Base-by-base conservation (phyloP, 1,284 basidiomycete genomes). In the Ustilago sp. region DNA sequence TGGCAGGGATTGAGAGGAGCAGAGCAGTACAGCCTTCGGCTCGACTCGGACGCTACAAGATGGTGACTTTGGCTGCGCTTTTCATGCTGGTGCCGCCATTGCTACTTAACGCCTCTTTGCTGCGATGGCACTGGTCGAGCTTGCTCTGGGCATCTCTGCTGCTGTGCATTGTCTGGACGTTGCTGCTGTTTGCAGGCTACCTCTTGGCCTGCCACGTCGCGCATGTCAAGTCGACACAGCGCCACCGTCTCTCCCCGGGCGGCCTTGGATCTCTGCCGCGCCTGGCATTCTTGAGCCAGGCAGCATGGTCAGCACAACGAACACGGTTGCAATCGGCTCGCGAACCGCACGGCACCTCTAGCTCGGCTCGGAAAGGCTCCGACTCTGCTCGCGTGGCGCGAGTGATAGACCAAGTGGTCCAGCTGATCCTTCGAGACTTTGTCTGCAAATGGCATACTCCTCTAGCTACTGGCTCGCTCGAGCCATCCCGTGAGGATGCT, bases 401-500 rank as follows among this genome's bases (percentile, higher is more conserved):
- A 11, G 65, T 65, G 12, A 51, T 64, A 8, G 70, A 80, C 36
- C 41, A 67, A 1, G 56, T 83, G 6, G 54, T 81, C 31, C 47
- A 56, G 36, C 63, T 80, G 9, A 74, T 80, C 35, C 54, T 83
- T n/a, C 76, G 80, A 31, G 81, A 83, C 66, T 83, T 83, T 74
- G 72, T 83, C 28, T n/a, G 52, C 53, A 75, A 69, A 19, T 83
- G 81, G 81, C 81, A 83, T 38, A 77, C 66, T 15, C 69, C 74
- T 3, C 51, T 82, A 3, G 62, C 75, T 13, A 53, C 68, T 15
- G 79, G 71, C 31, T 69, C 61, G 31, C 32, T 28, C 11, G 38
- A 70, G 4, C 66, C 67, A n/a, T 39, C 48, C 6, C 23, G 8
- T 32, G 23, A 28, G 13, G 68, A 71, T 7, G 89, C 91, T 6